These are phyloP conservation scores for Capronia coronata DNA, from an alignment of 2,329 filamentous ascomycete genomes.

Conservation along the genomic window DNA sequence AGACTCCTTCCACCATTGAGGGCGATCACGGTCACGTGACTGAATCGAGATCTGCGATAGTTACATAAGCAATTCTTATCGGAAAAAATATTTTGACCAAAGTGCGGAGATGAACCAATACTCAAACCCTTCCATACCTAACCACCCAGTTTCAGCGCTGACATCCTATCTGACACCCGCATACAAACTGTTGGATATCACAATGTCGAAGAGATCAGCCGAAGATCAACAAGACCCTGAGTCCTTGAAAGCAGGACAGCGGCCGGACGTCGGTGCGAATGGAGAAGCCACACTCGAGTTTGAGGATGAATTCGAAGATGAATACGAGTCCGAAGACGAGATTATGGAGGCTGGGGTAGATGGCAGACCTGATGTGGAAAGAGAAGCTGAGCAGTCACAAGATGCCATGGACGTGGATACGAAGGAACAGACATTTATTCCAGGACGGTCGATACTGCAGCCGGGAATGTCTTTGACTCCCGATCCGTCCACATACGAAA, in stretches of 20 bases:
- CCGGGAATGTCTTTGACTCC: conserved; percentile 85
- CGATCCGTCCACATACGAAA: conserved; percentile 91
- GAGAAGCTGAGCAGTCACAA: conserved; percentile 80
- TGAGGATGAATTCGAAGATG: conserved; percentile 82
- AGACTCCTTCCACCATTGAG: no score
- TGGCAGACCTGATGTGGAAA: conserved; percentile 82
- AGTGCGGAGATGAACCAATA: conserved; percentile 8
- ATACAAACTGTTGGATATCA: not conserved
- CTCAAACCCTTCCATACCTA: no score
- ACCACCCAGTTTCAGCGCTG: no score
- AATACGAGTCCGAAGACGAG: conserved; percentile 90
- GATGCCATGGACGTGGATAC: conserved; percentile 82
- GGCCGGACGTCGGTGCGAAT: conserved; percentile 47
- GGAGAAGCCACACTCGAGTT: conserved; percentile 50
- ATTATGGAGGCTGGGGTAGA: conserved; percentile 92
- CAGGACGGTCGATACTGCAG: conserved; percentile 84
- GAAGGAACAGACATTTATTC: conserved; percentile 83
- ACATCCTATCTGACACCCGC: no score
- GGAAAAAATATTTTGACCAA: conserved; percentile 10
- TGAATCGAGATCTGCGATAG: no score
- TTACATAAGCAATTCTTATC: conserved; percentile 9
- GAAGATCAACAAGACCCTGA: conserved; percentile 48
- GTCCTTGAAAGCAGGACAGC: conserved; percentile 56
- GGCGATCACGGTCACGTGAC: conserved; percentile 2
- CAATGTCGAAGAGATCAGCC: conserved; percentile 56